phyloP scores from a whole-genome alignment of 164 flowering plant genomes.

The Nymphaea colorata region DNA sequence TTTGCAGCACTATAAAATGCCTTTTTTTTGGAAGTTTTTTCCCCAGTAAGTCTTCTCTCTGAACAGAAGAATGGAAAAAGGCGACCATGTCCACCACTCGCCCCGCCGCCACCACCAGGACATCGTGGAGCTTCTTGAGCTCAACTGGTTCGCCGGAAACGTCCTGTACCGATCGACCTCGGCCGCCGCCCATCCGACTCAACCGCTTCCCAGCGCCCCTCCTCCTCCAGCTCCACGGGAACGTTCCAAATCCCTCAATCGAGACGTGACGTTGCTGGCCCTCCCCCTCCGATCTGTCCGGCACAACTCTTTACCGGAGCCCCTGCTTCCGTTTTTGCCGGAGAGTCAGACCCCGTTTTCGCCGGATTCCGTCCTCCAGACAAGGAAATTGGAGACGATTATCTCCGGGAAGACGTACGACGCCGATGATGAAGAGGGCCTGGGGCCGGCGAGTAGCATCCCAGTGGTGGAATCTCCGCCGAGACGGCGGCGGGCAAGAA shows the following conservation, averaged over 20 bases:
- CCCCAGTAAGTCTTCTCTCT: no score
- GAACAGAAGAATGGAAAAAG: no score
- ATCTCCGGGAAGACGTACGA: conserved; percentile 33
- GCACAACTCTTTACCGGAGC: background rate
- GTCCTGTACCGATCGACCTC: background rate
- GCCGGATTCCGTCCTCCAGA: conserved; percentile 19
- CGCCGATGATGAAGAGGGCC: background rate
- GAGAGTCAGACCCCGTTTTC: conserved; percentile 5
- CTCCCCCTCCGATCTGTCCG: background rate
- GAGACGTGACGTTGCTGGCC: background rate
- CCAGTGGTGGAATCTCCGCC: background rate
- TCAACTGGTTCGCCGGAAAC: background rate
- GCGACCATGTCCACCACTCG: no score
- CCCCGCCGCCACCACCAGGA: background rate
- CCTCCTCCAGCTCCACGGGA: background rate
- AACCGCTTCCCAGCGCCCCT: background rate
- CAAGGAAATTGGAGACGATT: conserved; percentile 32
- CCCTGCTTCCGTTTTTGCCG: conserved; percentile 4
- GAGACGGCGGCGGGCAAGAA: background rate
- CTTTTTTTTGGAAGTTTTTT: no score
- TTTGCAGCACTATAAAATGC: no score
- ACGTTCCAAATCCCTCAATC: background rate
- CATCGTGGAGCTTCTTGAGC: background rate
- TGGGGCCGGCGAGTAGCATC: background rate
- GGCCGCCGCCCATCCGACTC: background rate